Evolutionary conservation across 768 basidiomycete species (phyloP), one percentile per base, ranked within the genome.

Genomic region (Suillus sp.): DNA sequence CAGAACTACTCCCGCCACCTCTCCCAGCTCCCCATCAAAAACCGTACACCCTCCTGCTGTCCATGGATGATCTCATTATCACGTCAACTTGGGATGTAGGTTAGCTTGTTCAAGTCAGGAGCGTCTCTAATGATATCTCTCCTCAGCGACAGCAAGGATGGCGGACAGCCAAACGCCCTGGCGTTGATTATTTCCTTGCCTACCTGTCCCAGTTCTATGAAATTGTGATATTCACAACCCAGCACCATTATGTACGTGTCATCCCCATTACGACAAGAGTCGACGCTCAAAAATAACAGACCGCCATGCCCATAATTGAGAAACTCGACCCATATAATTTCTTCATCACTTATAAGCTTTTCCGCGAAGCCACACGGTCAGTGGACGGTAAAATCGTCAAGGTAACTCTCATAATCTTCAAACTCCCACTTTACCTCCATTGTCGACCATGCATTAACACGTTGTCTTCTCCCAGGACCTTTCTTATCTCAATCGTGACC

Each of bases 121-220:
- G 53, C 22, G 43, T 13, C 10, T 37, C 51, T 38, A 48, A 55
- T 27, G n/a, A 6, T 50, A n/a, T 22, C 45, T 40, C 14, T 61
- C 38, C 57, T 38, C 64, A 97, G 95, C 87, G 96, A 61, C 86
- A 93, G 78, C 83, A 93, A 70, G 97, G 97, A 59, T 99, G 97
- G 96, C 83, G 94, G 67, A 98, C 96, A 3, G 96, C 96, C 6
- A 99, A 99, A 78, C 88, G 97, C 38, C 96, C 97, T 1, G 97
- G 97, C 4, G 92, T 95, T 18, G 97, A 99, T 73, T 99, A 99
- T 78, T 99, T 99, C 85, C 82, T 99, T 38, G 96, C 87, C 32
- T 99, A 99, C 75, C 86, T 99, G 55, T 93, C 95, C 0, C 96
- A 98, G 72, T 99, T 99, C 80, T 99, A 95, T 74, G 97, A 99